A percentile compares a stretch with the other conserved stretches of the same genome.
phyloP scores from a whole-genome alignment of 2,329 filamentous ascomycete species.

The Colletotrichum falcatum region DNA sequence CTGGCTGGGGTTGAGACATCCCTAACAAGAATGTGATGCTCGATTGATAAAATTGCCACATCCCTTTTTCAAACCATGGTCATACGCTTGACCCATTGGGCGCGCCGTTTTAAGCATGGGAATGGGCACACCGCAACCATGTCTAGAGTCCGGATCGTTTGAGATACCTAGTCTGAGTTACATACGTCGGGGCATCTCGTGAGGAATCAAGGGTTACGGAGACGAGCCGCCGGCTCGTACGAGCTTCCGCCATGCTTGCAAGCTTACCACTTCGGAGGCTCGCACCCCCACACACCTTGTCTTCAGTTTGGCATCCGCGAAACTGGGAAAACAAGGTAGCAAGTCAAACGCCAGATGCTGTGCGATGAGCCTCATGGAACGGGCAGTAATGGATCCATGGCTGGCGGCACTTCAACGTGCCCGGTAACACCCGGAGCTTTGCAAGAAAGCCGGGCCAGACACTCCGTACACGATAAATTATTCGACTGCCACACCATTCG shows the following conservation, averaged over 20 bases:
- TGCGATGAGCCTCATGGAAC: background rate
- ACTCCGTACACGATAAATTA: too few relatives aligned
- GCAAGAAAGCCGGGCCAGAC: background rate
- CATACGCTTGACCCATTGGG: too few relatives aligned
- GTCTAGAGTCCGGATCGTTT: background rate
- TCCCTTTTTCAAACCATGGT: too few relatives aligned
- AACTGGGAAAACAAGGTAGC: background rate
- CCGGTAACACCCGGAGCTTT: background rate
- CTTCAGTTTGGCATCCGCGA: background rate
- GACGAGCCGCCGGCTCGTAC: background rate
- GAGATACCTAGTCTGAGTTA: background rate
- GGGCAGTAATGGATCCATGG: background rate
- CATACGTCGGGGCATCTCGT: background rate
- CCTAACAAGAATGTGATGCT: too few relatives aligned
- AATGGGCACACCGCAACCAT: too few relatives aligned
- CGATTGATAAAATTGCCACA: too few relatives aligned
- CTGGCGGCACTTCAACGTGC: background rate
- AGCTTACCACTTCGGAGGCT: constrained; percentile 1
- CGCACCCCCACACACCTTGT: background rate
- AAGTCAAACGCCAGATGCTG: background rate
- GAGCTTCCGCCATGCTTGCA: background rate
- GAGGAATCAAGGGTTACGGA: constrained; percentile 10
- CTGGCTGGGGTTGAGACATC: too few relatives aligned
- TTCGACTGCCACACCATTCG: background rate
- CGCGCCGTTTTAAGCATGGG: too few relatives aligned